phyloP scores from a whole-genome alignment of 2,329 filamentous ascomycete genomes.

The Fusarium mexicanum region DNA sequence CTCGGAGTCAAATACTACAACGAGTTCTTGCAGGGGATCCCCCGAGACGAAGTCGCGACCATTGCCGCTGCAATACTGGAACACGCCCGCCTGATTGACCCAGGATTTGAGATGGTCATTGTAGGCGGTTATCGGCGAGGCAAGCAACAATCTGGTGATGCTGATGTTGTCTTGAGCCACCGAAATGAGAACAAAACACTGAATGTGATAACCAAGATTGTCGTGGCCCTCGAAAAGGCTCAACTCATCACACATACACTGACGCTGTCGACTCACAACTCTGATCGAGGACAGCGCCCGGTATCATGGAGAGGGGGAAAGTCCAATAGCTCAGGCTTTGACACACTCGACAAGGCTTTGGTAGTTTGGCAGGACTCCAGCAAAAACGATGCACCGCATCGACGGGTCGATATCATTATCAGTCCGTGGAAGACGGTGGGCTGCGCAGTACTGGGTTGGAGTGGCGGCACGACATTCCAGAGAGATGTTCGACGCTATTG shows the following conservation, averaged over 20 bases:
- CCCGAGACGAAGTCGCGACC: conserved; percentile 75
- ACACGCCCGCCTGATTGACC: conserved; percentile 72
- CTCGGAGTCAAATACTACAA: conserved; percentile 95
- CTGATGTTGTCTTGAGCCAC: conserved; percentile 87
- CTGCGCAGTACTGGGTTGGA: conserved; percentile 90
- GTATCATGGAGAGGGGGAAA: conserved; percentile 61
- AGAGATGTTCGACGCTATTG: conserved; percentile 85
- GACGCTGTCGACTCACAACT: conserved; percentile 73
- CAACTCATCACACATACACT: conserved; percentile 85
- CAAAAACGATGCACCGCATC: conserved; percentile 61
- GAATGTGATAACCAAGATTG: conserved; percentile 76
- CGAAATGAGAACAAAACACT: conserved; percentile 74
- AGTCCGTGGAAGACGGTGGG: conserved; percentile 89
- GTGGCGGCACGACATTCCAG: conserved; percentile 88
- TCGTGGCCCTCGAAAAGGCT: conserved; percentile 73
- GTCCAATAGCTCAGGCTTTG: conserved; percentile 71
- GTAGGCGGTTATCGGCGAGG: conserved; percentile 86
- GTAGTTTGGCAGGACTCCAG: conserved; percentile 80
- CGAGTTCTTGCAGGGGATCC: conserved; percentile 78
- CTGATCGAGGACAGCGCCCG: conserved; percentile 74
- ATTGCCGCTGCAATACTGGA: conserved; percentile 72
- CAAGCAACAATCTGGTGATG: conserved; percentile 78
- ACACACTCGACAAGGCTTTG: conserved; percentile 89
- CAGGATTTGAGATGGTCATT: conserved; percentile 67
- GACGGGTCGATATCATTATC: conserved; percentile 91